Evolutionary conservation across 148 eudicot species (phyloP).

Genomic region (Fagopyrum homotropicum): DNA sequence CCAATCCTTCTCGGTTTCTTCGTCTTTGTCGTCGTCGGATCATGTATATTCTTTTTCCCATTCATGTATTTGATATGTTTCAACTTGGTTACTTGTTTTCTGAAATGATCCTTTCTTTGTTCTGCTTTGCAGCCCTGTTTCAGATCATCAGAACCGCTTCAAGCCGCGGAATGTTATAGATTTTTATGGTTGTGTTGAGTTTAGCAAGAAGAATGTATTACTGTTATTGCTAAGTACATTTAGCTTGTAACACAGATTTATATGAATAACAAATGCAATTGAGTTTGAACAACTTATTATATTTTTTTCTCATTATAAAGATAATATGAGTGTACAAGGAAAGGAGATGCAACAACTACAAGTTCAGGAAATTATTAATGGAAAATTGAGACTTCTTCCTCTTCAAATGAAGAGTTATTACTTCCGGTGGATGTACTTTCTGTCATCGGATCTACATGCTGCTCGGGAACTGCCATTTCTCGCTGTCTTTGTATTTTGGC

Average conservation of each 20-base stretch:
- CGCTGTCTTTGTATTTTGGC: slow-evolving; percentile 28
- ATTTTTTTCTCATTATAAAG: neutral
- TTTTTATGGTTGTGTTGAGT: neutral
- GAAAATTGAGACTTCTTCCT: slow-evolving; percentile 1
- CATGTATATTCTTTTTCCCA: neutral
- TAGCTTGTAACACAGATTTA: neutral
- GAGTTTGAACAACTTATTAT: neutral
- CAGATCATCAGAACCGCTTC: slow-evolving; percentile 11
- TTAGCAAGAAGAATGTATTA: neutral
- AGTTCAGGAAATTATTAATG: neutral
- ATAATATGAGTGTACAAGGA: neutral
- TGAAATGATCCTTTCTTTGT: neutral
- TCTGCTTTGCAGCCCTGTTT: slow-evolving; percentile 9
- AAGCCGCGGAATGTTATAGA: neutral
- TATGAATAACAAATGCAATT: neutral
- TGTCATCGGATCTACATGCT: slow-evolving; percentile 49
- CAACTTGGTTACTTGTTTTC: neutral
- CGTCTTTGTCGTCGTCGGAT: slow-evolving; percentile 1
- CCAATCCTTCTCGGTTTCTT: slow-evolving; percentile 9
- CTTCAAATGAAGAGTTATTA: neutral
- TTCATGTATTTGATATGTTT: neutral
- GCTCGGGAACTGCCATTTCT: slow-evolving; percentile 18
- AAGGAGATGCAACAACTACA: neutral
- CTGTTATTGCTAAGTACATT: too few species aligned
- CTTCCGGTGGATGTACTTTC: slow-evolving; percentile 27